phyloP scores from a whole-genome alignment of 208 protist genomes.

The Leishmania tropica region DNA sequence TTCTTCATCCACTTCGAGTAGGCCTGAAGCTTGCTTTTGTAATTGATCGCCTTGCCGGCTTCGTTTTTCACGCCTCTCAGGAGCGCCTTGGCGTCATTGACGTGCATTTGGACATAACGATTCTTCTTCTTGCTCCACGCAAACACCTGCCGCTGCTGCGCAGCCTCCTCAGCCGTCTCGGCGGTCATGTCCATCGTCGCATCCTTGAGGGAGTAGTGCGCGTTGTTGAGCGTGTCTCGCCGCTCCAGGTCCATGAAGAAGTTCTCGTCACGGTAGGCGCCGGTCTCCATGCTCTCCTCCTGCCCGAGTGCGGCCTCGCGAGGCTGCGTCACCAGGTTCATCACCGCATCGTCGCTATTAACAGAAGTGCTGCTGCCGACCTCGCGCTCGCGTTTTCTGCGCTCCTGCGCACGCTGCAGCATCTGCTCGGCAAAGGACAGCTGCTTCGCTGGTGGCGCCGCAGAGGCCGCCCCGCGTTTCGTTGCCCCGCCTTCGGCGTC shows the following conservation, averaged over 20 bases:
- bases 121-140: constrained; percentile 95
- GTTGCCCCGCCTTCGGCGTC: constrained; percentile 2
- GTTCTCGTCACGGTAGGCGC: constrained; percentile 75
- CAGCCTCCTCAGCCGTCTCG: constrained; percentile 81
- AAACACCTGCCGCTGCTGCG: constrained; percentile 88
- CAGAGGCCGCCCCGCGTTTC: neutral
- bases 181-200: constrained; percentile 89
- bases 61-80: constrained; percentile 93
- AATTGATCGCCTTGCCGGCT: constrained; percentile 91
- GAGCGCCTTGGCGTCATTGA: constrained; percentile 89
- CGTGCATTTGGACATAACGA: constrained; percentile 91
- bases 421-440: constrained; percentile 80
- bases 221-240: constrained; percentile 69
- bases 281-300: constrained; percentile 31
- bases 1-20: constrained; percentile 91
- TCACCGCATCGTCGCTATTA: constrained; percentile 27
- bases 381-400: constrained; percentile 72
- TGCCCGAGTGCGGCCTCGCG: constrained; percentile 14
- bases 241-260: constrained; percentile 81
- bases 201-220: constrained; percentile 90
- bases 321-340: constrained; percentile 35
- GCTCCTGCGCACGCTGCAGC: constrained; percentile 79
- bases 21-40: constrained; percentile 89
- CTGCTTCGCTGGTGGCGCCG: constrained; percentile 33
- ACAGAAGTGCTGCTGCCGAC: constrained; percentile 9